phyloP scores from a whole-genome alignment of 768 basidiomycete genomes.

The Macrolepiota albuminosa region DNA sequence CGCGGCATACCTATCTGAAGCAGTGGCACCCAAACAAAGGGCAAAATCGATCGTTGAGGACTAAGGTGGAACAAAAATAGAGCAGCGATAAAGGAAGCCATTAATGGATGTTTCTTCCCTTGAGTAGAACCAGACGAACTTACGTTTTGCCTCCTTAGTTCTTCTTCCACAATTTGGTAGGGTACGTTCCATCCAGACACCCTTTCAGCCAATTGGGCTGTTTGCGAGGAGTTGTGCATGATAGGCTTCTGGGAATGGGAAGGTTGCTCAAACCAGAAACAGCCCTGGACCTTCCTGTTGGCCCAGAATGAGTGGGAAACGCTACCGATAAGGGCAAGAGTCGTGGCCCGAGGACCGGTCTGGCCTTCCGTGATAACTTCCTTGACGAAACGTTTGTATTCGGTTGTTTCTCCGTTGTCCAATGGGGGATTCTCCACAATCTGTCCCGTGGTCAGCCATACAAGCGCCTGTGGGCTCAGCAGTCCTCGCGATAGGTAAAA shows the following conservation, averaged over 20 bases:
- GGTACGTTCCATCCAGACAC: constrained; percentile 89
- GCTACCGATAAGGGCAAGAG: constrained; percentile 82
- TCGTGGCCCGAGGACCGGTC: constrained; percentile 88
- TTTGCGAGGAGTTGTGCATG: constrained; percentile 72
- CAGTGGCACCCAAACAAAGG: constrained; percentile 89
- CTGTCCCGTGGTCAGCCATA: constrained; percentile 91
- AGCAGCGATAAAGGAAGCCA: constrained; percentile 16
- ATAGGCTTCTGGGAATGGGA: constrained; percentile 53
- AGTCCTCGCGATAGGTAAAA: constrained; percentile 94
- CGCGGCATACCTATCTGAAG: constrained; percentile 69
- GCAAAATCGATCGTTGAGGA: constrained; percentile 97
- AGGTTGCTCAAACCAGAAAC: constrained; percentile 72
- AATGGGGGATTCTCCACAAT: constrained; percentile 84
- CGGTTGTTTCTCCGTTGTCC: constrained; percentile 92
- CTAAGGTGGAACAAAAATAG: constrained; percentile 35
- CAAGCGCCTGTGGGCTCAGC: constrained; percentile 81
- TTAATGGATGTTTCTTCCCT: constrained; percentile 22
- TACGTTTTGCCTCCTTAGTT: constrained; percentile 94
- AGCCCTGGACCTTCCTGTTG: constrained; percentile 63
- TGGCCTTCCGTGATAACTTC: constrained; percentile 94
- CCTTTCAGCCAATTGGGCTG: constrained; percentile 82
- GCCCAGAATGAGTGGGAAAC: constrained; percentile 80
- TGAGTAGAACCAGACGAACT: constrained; percentile 26
- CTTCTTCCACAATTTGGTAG: constrained; percentile 83
- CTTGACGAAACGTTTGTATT: constrained; percentile 93